These are phyloP conservation scores for Crithidia brevicula DNA, from an alignment of 208 protist genomes.

Conservation along the genomic window DNA sequence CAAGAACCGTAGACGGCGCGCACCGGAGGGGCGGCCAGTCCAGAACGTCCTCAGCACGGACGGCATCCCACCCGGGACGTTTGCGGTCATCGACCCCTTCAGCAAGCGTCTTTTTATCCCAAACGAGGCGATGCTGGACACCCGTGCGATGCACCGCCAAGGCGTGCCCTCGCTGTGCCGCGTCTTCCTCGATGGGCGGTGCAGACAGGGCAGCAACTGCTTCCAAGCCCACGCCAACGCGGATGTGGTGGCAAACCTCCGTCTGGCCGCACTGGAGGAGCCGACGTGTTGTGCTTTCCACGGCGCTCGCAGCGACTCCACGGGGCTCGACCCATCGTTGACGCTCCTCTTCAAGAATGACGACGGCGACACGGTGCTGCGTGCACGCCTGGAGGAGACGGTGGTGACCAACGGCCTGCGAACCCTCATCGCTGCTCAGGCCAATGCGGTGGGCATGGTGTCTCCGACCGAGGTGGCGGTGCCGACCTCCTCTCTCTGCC, in stretches of 20 bases:
- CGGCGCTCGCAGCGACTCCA: constrained; percentile 42
- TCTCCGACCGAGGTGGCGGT: constrained; percentile 45
- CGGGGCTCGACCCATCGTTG: constrained; percentile 26
- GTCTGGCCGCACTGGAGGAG: constrained; percentile 59
- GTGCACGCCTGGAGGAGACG: constrained; percentile 34
- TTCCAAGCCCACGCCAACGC: constrained; percentile 79
- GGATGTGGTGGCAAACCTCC: constrained; percentile 49
- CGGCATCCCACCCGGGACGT: constrained; percentile 55
- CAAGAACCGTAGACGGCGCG: constrained; percentile 27
- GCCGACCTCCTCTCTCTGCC: constrained; percentile 66
- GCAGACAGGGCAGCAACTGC: constrained; percentile 75
- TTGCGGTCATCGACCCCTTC: constrained; percentile 82
- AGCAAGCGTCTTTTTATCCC: constrained; percentile 82
- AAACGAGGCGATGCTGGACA: constrained; percentile 61
- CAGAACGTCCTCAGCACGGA: constrained; percentile 64
- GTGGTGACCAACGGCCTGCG: constrained; percentile 66
- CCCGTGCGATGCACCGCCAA: constrained; percentile 74
- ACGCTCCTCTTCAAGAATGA: constrained; percentile 34
- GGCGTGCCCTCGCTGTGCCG: constrained; percentile 84
- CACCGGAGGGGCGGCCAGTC: constrained; percentile 27
- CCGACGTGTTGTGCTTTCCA: constrained; percentile 78
- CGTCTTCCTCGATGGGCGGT: constrained; percentile 79
- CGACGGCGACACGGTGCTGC: constrained; percentile 33
- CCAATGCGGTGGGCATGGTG: constrained; percentile 12
- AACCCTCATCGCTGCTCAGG: constrained; percentile 42